Base-by-base conservation (phyloP, 2,329 filamentous ascomycete genomes). In the Calonectria pseudoreteaudii region DNA sequence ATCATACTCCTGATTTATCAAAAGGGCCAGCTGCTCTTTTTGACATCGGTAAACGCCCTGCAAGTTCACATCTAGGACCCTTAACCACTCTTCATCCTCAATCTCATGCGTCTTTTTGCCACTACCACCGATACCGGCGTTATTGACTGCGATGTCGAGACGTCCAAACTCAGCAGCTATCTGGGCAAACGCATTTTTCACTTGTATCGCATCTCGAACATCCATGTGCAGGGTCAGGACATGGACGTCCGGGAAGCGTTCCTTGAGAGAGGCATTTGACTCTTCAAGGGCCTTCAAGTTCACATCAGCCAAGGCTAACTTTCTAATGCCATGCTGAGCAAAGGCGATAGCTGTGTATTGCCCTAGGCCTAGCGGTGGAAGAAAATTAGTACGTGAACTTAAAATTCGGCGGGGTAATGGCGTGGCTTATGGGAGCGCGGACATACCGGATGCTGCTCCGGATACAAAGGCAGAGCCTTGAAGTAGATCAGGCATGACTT, bases 11-110 rank as follows among this genome's bases (percentile, higher is more conserved):
- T 91, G 89, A 53, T 84, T 83, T 20, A 89, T 74, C 89, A 91
- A 91, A 56, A 87, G 82, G 4, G 79, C 79, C 20, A 91, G 82
- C 80, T 92, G 84, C 50, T 89, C 90, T 66, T 86, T 84, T 77
- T 91, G 88, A 74, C 90, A 91, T 30, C 90, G 83, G 86, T 89
- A 91, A 0, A 92, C 87, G 5, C 90, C 91, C 53, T 87, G 87
- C 28, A 91, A 84, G 74, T 92, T 90, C 58, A 91, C 82, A 70
- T 87, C 85, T 4, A 91, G 76, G 1, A 91, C 84, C 8, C 84
- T 83, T 49, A 87, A 80, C 85, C 89, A 92, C 56, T 90, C 88
- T 1, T 84, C 83, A 65, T 88, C 83, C 1, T 83, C 81, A 50
- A 86, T 78, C 70, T 90, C 84, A 69, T 90, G 86, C 0, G 89